A percentile compares a stretch with the other conserved stretches of the same genome.
phyloP scores from a whole-genome alignment of 164 flowering plant genomes.

The Vitis vinifera region DNA sequence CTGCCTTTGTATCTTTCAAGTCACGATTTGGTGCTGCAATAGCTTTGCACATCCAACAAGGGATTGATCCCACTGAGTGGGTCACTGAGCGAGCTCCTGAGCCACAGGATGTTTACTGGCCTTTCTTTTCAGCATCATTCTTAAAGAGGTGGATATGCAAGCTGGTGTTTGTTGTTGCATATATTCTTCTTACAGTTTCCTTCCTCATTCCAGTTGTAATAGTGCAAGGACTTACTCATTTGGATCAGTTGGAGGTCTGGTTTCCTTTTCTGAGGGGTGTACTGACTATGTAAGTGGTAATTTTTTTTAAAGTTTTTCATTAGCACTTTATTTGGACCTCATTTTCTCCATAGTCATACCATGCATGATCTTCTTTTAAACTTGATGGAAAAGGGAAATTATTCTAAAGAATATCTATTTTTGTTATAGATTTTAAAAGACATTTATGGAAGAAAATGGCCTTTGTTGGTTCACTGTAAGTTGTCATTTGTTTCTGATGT shows the following conservation, averaged over 20 bases:
- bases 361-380: background rate
- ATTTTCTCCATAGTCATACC: background rate
- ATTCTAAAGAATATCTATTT: no score
- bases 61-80: constrained; percentile 54
- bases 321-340: background rate
- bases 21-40: constrained; percentile 49
- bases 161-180: constrained; percentile 55
- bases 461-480: no score
- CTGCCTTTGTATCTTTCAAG: constrained; percentile 63
- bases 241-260: constrained; percentile 61
- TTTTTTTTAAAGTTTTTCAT: background rate
- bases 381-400: background rate
- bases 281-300: constrained; percentile 56
- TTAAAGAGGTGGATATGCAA: constrained; percentile 64
- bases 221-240: constrained; percentile 89
- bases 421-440: no score
- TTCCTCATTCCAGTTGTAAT: constrained; percentile 78
- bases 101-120: constrained; percentile 58
- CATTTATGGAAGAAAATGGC: no score
- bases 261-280: constrained; percentile 74
- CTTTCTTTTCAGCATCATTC: constrained; percentile 43
- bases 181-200: constrained; percentile 47
- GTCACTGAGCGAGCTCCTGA: constrained; percentile 60
- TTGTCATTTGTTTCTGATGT: no score
- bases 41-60: constrained; percentile 46